A percentile compares a stretch with the other conserved stretches of the same genome.
phyloP scores from a whole-genome alignment of 768 basidiomycete genomes.

The Cystofilobasidium macerans region DNA sequence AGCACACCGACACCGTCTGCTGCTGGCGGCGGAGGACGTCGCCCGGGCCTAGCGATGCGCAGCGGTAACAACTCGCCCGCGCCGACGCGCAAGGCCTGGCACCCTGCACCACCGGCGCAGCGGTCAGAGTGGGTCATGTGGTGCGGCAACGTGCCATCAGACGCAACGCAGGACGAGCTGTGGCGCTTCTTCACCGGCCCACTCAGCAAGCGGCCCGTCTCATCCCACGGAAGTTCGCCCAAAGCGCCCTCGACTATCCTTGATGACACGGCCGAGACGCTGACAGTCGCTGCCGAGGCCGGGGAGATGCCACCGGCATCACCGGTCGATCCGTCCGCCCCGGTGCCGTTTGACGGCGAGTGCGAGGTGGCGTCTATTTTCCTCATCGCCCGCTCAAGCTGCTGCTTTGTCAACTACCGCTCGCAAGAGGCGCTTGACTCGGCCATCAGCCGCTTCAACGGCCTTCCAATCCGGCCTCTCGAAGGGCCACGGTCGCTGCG shows the following conservation, averaged over 20 bases:
- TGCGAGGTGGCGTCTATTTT: slow-evolving; percentile 71
- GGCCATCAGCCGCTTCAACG: slow-evolving; percentile 66
- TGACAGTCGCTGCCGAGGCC: background rate
- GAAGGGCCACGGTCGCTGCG: slow-evolving; percentile 59
- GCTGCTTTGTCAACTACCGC: slow-evolving; percentile 84
- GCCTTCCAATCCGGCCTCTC: slow-evolving; percentile 53
- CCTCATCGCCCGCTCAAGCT: slow-evolving; percentile 86
- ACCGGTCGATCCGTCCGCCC: background rate
- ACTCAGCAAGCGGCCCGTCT: slow-evolving; percentile 9
- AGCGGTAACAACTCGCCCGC: background rate
- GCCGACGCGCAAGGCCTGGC: slow-evolving; percentile 18
- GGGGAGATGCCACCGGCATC: too few relatives aligned
- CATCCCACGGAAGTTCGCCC: background rate
- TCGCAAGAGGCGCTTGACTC: slow-evolving; percentile 50
- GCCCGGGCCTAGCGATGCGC: background rate
- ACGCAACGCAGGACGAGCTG: slow-evolving; percentile 72
- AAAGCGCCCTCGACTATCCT: background rate
- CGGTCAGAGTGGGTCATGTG: slow-evolving; percentile 20
- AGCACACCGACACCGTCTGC: too few relatives aligned
- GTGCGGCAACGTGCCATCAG: slow-evolving; percentile 33
- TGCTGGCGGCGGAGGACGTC: too few relatives aligned
- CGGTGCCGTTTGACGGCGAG: background rate
- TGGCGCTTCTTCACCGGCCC: slow-evolving; percentile 64
- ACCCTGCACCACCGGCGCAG: slow-evolving; percentile 12
- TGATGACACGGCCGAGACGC: too few relatives aligned